Conservation (phyloP, 495 filamentous ascomycete species). For the Penicillium herquei region DNA sequence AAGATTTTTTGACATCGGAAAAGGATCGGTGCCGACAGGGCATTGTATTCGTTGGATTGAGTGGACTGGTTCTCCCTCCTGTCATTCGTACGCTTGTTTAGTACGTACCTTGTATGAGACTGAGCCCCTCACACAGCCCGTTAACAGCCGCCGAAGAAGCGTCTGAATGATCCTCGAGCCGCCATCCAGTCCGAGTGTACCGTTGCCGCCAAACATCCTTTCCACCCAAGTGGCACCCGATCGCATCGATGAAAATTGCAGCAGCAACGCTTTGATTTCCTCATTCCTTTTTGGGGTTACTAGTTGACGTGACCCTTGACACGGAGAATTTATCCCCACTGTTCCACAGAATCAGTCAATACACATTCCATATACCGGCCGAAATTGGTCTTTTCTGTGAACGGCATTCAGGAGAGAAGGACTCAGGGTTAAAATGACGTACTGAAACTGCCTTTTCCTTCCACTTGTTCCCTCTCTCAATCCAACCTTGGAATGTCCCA, state of each 20-base stretch:
- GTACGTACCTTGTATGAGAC: conserved; percentile 28
- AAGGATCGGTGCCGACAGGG: neutral
- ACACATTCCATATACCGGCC: conserved; percentile 15
- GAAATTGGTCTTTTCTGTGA: conserved; percentile 7
- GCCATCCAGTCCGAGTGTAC: conserved; percentile 20
- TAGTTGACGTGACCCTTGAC: conserved; percentile 16
- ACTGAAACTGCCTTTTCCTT: conserved; percentile 14
- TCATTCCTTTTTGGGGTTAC: conserved; percentile 11
- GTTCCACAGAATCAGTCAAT: conserved; percentile 12
- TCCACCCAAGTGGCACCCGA: conserved; percentile 16
- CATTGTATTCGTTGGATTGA: neutral
- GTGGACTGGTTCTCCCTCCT: conserved; percentile 1
- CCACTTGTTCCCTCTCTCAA: conserved; percentile 1
- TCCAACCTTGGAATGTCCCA: neutral
- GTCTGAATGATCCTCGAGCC: conserved; percentile 28
- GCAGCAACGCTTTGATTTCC: conserved; percentile 11
- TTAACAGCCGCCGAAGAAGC: conserved; percentile 29
- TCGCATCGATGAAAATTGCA: conserved; percentile 22
- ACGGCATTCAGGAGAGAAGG: conserved; percentile 5
- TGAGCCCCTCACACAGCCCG: conserved; percentile 23
- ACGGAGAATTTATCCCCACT: conserved; percentile 21
- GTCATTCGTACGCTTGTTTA: conserved; percentile 29
- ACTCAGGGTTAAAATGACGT: conserved; percentile 33
- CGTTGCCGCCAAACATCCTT: conserved; percentile 21
- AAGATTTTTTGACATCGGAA: neutral